These are phyloP conservation scores for Nakataea oryzae DNA, from an alignment of 2,329 filamentous ascomycete species.

Conservation along the genomic window DNA sequence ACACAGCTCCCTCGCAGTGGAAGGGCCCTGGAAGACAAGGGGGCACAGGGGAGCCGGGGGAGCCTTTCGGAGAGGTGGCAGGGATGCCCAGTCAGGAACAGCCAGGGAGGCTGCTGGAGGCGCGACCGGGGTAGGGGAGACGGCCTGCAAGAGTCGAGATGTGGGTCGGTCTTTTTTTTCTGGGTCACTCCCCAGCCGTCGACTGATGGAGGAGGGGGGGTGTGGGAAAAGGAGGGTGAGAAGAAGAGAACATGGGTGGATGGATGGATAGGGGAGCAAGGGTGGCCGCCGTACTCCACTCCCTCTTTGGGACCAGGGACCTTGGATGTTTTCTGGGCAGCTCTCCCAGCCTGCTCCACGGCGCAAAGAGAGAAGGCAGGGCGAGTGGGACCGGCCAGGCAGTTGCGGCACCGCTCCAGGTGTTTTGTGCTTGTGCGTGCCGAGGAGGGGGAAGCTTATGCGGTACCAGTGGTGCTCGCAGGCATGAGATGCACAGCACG, in stretches of 20 bases:
- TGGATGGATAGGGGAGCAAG: not conserved
- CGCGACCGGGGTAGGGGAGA: not conserved
- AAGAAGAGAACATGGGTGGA: not conserved
- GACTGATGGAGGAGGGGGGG: not conserved
- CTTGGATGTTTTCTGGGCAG: not conserved
- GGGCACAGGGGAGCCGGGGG: not conserved
- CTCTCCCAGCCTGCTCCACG: not conserved
- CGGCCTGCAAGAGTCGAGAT: not conserved
- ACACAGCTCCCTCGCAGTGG: not conserved
- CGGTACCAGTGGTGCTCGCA: not conserved
- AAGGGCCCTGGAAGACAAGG: not conserved
- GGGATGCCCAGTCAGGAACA: not conserved
- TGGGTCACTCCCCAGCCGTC: not conserved
- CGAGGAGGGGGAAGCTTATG: not conserved
- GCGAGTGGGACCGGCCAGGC: not conserved
- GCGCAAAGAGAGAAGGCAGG: not conserved
- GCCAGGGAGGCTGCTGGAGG: not conserved
- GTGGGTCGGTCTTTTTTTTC: not conserved
- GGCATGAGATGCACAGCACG: not conserved
- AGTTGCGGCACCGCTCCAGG: not conserved
- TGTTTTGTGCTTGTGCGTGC: not conserved
- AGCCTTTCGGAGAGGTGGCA: not conserved
- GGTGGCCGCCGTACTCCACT: not conserved
- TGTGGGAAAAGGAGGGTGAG: not conserved
- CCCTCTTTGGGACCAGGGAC: not conserved